Percentiles rank a stretch among this genome's conserved stretches.
These are phyloP conservation scores for Pleurotus sapidus DNA, from an alignment of 768 basidiomycete genomes.

Conservation along the genomic window DNA sequence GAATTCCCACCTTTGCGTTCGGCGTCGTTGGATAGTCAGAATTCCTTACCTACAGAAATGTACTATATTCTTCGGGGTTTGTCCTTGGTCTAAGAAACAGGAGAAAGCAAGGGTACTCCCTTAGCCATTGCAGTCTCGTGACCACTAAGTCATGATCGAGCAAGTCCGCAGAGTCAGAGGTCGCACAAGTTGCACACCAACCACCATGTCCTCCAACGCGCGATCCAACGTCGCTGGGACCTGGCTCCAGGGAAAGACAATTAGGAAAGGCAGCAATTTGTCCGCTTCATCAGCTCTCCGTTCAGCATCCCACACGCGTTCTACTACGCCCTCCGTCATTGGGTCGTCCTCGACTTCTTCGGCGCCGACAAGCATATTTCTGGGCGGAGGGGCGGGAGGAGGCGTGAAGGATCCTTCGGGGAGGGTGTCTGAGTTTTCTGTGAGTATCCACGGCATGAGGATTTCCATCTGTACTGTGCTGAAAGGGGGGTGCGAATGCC, in stretches of 20 bases:
- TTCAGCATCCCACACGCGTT: slow-evolving; percentile 43
- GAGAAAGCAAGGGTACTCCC: too few relatives aligned
- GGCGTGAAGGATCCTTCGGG: slow-evolving; percentile 87
- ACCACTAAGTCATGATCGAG: too few relatives aligned
- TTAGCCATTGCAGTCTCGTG: too few relatives aligned
- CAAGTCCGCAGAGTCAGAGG: too few relatives aligned
- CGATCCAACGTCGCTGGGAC: slow-evolving; percentile 32
- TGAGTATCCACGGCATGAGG: slow-evolving; percentile 27
- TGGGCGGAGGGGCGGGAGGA: slow-evolving; percentile 39
- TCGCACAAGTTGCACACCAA: too few relatives aligned
- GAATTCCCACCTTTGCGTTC: slow-evolving; percentile 65
- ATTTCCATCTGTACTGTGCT: neutral
- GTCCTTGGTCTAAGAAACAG: too few relatives aligned
- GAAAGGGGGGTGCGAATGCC: slow-evolving; percentile 8
- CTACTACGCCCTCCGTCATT: slow-evolving; percentile 52
- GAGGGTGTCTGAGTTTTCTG: slow-evolving; percentile 77
- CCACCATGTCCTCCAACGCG: slow-evolving; percentile 21
- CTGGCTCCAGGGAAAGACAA: slow-evolving; percentile 77
- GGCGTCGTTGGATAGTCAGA: slow-evolving; percentile 29
- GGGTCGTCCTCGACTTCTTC: slow-evolving; percentile 43
- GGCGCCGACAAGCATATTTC: slow-evolving; percentile 64
- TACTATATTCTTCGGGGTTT: too few relatives aligned
- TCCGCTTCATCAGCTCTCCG: slow-evolving; percentile 28
- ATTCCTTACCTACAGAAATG: neutral
- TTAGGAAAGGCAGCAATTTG: slow-evolving; percentile 59